Base-by-base conservation (phyloP, 1,284 basidiomycete genomes). In the Rhodotorula sp. region DNA sequence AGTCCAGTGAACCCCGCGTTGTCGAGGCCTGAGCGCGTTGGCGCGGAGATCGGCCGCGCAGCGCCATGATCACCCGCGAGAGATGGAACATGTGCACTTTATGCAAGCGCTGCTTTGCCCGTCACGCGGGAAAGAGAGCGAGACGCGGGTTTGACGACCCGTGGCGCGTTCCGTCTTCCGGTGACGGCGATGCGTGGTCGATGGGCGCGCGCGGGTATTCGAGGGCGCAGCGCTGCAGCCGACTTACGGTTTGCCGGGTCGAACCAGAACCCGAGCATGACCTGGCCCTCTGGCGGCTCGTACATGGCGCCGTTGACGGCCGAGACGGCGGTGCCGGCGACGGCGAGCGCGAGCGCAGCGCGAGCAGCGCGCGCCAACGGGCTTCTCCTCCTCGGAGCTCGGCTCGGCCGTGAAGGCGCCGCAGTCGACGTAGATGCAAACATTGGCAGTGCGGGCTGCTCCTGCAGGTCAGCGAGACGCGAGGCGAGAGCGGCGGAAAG, bases 251-350 rank as follows among this genome's bases (percentile, higher is more conserved):
- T 51, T 24, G 72, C 70, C 8, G 72, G 62, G 48, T 74, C 72
- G 49, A 71, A 74, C 77, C 77, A 78, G 45, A 74, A 71, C 5
- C 77, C 77, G 49, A 76, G 64, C 42, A 72, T 53, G 68, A 78
- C 67, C 66, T 78, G 74, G 54, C 71, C 51, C 14, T 64, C 73
- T 20, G 70, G 55, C 14, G 77, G 77, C 62, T 77, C 76, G 22
- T 30, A 58, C 26, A 14, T 48, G 8, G 59, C 64, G 30, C 45
- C 64, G 2, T 42, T 15, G 17, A 48, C 63, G 30, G 14, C 20
- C 5, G 54, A 26, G 54, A 64, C 42, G 54, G 54, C 66, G 60
- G 14, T 29, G 60, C n/a, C 46, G n/a, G 46, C 26, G 33, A n/a
- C 62, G 24, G 62, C 62, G 54, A 64, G 45, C 30, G 54, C 62